phyloP scores from a whole-genome alignment of 345 rosid genomes.

The Gynandropsis gynandra region DNA sequence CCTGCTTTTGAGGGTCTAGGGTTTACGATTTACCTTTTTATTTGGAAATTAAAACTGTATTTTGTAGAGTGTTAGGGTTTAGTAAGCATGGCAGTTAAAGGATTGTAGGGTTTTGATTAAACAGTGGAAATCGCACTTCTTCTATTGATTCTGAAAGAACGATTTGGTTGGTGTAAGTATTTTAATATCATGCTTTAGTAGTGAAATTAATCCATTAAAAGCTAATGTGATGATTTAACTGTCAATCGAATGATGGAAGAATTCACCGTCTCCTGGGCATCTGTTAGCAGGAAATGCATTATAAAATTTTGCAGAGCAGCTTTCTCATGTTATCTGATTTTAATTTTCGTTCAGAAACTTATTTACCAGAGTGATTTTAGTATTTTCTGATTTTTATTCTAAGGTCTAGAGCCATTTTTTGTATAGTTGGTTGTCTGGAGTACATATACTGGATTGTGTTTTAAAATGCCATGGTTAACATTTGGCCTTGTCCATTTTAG shows the following conservation, averaged over 20 bases:
- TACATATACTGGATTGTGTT: neutral
- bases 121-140: too few species aligned
- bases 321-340: constrained; percentile 7
- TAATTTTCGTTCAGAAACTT: neutral
- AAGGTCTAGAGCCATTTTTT: too few species aligned
- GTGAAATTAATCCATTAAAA: constrained; percentile 3
- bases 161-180: too few species aligned
- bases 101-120: too few species aligned
- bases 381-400: too few species aligned
- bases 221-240: neutral
- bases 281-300: neutral
- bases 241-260: constrained; percentile 12
- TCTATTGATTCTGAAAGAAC: too few species aligned
- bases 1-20: constrained; percentile 17
- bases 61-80: too few species aligned
- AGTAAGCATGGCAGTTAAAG: too few species aligned
- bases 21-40: constrained; percentile 18
- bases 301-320: neutral
- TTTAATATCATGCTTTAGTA: constrained; percentile 1
- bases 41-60: constrained; percentile 8
- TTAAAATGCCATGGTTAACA: constrained; percentile 10
- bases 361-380: too few species aligned
- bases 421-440: neutral
- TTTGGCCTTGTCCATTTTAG: constrained; percentile 24
- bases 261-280: neutral